These are phyloP conservation scores for Taphrina sp. DNA, from an alignment of 1,139 yeast genomes.

Conservation along the genomic window DNA sequence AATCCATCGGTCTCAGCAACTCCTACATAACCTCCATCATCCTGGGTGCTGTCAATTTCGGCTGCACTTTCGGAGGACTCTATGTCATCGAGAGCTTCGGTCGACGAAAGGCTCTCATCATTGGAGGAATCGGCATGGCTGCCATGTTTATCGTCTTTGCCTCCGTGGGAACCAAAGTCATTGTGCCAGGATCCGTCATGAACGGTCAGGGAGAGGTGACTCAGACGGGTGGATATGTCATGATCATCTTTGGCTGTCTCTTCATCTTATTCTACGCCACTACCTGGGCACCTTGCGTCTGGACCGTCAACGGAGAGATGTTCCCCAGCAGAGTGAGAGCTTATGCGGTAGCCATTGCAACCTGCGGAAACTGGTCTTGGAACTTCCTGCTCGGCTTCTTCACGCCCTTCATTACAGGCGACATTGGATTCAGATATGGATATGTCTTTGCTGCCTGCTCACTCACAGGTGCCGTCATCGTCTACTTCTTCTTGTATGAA, in stretches of 20 bases:
- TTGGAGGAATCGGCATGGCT: slow-evolving; percentile 66
- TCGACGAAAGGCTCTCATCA: slow-evolving; percentile 63
- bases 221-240: slow-evolving; percentile 57
- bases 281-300: slow-evolving; percentile 85
- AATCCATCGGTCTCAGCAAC: slow-evolving; percentile 50
- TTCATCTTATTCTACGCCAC: slow-evolving; percentile 81
- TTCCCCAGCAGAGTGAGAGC: slow-evolving; percentile 78
- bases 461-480: slow-evolving; percentile 57
- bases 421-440: slow-evolving; percentile 67
- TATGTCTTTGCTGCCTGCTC: slow-evolving; percentile 73
- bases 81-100: slow-evolving; percentile 68
- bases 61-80: slow-evolving; percentile 67
- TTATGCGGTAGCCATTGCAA: slow-evolving; percentile 73
- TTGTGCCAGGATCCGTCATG: slow-evolving; percentile 49
- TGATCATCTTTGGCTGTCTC: slow-evolving; percentile 74
- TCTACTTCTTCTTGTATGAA: slow-evolving; percentile 66
- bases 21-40: slow-evolving; percentile 69
- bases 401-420: slow-evolving; percentile 67
- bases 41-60: slow-evolving; percentile 75
- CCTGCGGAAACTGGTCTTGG: slow-evolving; percentile 75
- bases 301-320: slow-evolving; percentile 73
- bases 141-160: slow-evolving; percentile 65
- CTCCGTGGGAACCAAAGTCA: slow-evolving; percentile 54
- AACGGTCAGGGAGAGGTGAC: slow-evolving; percentile 38
- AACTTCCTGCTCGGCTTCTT: slow-evolving; percentile 75